Percentiles rank a stretch among this genome's conserved stretches.
Evolutionary conservation across 2,329 filamentous ascomycete species (phyloP).

Genomic region (Botrytis cinerea): DNA sequence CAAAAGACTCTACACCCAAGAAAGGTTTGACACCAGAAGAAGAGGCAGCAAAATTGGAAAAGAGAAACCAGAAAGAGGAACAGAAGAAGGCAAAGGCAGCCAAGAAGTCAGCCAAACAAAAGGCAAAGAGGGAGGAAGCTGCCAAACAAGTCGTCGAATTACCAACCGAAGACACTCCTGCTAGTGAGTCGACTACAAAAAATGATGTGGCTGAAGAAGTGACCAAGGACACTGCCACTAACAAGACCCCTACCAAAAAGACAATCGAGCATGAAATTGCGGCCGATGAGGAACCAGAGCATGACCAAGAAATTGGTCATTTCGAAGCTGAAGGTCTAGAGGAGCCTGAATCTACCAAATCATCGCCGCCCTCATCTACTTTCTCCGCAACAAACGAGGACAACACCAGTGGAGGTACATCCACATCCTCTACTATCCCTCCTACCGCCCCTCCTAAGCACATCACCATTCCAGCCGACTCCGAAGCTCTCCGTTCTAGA

Average conservation of each 20-base stretch:
- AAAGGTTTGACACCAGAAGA: conserved; percentile 13
- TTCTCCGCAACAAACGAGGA: conserved; percentile 64
- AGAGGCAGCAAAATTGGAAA: conserved; percentile 20
- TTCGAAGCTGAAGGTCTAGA: conserved; percentile 53
- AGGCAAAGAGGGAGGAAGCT: conserved; percentile 32
- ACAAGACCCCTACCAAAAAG: conserved; percentile 27
- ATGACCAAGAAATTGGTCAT: conserved; percentile 43
- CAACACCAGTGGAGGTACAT: conserved; percentile 61
- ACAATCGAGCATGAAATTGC: conserved; percentile 23
- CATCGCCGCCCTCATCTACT: conserved; percentile 48
- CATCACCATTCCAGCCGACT: conserved; percentile 68
- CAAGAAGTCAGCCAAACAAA: conserved; percentile 50
- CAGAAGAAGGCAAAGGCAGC: conserved; percentile 43
- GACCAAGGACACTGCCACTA: conserved; percentile 26
- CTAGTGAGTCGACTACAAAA: conserved; percentile 31
- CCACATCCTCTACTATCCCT: conserved; percentile 66
- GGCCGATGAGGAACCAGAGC: conserved; percentile 35
- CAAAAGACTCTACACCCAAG: conserved; percentile 42
- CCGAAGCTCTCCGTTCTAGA: conserved; percentile 73
- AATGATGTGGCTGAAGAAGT: conserved; percentile 13
- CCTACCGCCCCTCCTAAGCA: conserved; percentile 64
- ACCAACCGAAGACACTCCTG: conserved; percentile 32
- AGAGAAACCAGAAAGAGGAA: conserved; percentile 39
- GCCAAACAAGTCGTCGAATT: conserved; percentile 19
- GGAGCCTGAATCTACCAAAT: conserved; percentile 48